phyloP scores from a whole-genome alignment of 345 rosid genomes.

The Hypericum androsaemum region DNA sequence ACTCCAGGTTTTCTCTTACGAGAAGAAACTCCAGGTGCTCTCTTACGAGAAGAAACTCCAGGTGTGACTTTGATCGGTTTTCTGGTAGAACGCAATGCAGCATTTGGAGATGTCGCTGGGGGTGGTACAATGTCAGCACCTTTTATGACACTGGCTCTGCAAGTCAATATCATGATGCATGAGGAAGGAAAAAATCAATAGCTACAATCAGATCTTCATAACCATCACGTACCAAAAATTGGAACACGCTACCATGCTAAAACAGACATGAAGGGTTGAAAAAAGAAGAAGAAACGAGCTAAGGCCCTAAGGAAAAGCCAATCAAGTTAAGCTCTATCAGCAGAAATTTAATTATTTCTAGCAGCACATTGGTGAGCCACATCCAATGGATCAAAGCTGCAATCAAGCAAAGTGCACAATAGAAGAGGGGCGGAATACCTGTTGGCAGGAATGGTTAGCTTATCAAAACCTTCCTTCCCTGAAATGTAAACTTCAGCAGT shows the following conservation, averaged over 20 bases:
- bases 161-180: conserved; percentile 6
- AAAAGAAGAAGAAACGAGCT: neutral
- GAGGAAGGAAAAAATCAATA: neutral
- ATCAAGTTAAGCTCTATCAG: neutral
- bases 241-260: neutral
- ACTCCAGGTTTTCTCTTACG: too few species aligned
- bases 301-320: conserved; percentile 2
- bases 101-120: conserved; percentile 18
- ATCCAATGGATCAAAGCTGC: conserved; percentile 2
- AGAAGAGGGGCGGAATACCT: conserved; percentile 31
- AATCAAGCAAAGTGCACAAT: conserved; percentile 3
- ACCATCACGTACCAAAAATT: too few species aligned
- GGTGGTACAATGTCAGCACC: conserved; percentile 36
- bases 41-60: too few species aligned
- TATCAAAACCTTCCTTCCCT: conserved; percentile 55
- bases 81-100: conserved; percentile 1
- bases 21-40: too few species aligned
- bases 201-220: too few species aligned
- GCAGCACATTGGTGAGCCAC: too few species aligned
- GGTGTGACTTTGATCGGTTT: too few species aligned
- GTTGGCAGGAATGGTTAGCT: conserved; percentile 22
- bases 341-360: too few species aligned
- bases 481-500: conserved; percentile 64
- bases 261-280: neutral
- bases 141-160: conserved; percentile 41